Conservation (phyloP, 2,329 filamentous ascomycete genomes). For the Botrytis pseudocinerea region DNA sequence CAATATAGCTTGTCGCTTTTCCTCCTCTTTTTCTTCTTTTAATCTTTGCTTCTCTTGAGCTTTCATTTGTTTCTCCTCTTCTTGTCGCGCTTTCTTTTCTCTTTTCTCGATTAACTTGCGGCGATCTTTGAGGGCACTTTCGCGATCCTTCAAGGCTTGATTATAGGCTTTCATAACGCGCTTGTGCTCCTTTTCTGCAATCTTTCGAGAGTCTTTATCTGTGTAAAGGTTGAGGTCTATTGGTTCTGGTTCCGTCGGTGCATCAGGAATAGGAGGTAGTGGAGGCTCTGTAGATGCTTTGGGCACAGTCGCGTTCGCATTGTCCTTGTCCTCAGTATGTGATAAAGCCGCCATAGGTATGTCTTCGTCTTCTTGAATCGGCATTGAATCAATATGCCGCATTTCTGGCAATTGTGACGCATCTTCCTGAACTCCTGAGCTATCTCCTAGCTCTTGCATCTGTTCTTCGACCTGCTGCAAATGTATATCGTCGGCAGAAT, state of each 20-base stretch:
- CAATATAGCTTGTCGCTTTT: constrained; percentile 35
- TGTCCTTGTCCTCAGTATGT: background rate
- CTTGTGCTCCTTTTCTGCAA: constrained; percentile 68
- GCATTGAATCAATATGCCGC: constrained; percentile 45
- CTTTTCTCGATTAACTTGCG: constrained; percentile 60
- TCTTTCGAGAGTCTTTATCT: constrained; percentile 66
- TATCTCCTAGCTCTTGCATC: constrained; percentile 34
- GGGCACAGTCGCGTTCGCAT: background rate
- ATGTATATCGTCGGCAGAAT: constrained; percentile 42
- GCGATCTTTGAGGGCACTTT: constrained; percentile 63
- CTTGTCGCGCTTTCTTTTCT: constrained; percentile 45
- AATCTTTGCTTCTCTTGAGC: constrained; percentile 38
- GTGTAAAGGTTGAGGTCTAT: constrained; percentile 59
- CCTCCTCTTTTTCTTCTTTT: constrained; percentile 41
- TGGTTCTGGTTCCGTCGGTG: constrained; percentile 55
- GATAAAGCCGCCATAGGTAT: background rate
- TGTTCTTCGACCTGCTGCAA: constrained; percentile 39
- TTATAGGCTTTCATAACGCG: constrained; percentile 64
- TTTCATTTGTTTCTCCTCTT: constrained; percentile 44
- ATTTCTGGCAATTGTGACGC: constrained; percentile 36
- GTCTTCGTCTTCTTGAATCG: constrained; percentile 41
- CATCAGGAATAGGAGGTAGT: constrained; percentile 50
- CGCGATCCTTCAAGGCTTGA: constrained; percentile 64
- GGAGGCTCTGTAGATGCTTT: constrained; percentile 42
- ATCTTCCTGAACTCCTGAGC: constrained; percentile 35